phyloP scores from a whole-genome alignment of 2,329 filamentous ascomycete genomes.

The Penicillium sp. region DNA sequence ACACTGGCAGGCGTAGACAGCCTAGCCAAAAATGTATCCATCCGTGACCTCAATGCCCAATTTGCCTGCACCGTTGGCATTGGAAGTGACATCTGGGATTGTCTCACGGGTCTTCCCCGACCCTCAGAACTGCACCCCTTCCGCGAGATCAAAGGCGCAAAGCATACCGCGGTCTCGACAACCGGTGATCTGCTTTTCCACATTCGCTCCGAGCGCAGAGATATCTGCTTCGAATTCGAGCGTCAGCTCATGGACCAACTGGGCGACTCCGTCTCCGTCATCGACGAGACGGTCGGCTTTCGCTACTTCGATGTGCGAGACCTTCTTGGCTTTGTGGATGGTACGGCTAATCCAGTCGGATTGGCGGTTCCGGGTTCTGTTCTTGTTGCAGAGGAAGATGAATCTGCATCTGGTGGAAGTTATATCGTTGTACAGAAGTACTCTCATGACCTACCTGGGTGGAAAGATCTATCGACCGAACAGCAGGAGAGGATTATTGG shows the following conservation, averaged over 20 bases:
- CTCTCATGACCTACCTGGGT: conserved; percentile 51
- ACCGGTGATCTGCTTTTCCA: conserved; percentile 59
- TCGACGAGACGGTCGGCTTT: conserved; percentile 57
- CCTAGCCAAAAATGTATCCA: conserved; percentile 53
- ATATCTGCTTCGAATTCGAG: conserved; percentile 60
- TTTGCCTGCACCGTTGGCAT: conserved; percentile 57
- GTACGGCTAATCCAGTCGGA: conserved; percentile 58
- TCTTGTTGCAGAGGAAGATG: conserved; percentile 45
- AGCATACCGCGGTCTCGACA: conserved; percentile 54
- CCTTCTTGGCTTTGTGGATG: conserved; percentile 59
- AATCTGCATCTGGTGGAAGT: conserved; percentile 49
- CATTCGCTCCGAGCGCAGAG: conserved; percentile 56
- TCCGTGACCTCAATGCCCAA: conserved; percentile 47
- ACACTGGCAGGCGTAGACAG: conserved; percentile 45
- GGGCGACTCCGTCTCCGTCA: conserved; percentile 47
- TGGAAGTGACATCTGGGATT: conserved; percentile 53
- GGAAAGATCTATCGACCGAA: conserved; percentile 49
- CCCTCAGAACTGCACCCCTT: conserved; percentile 55
- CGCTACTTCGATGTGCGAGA: conserved; percentile 60
- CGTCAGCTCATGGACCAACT: conserved; percentile 52
- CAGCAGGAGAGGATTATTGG: conserved; percentile 57
- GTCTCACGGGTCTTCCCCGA: conserved; percentile 43
- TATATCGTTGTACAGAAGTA: conserved; percentile 62
- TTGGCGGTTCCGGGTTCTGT: conserved; percentile 43
- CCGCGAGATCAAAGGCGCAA: conserved; percentile 45